Evolutionary conservation across 176 grass and related monocot species (phyloP), one percentile per base, ranked within the genome.

Genomic region (Elaeis guineensis): DNA sequence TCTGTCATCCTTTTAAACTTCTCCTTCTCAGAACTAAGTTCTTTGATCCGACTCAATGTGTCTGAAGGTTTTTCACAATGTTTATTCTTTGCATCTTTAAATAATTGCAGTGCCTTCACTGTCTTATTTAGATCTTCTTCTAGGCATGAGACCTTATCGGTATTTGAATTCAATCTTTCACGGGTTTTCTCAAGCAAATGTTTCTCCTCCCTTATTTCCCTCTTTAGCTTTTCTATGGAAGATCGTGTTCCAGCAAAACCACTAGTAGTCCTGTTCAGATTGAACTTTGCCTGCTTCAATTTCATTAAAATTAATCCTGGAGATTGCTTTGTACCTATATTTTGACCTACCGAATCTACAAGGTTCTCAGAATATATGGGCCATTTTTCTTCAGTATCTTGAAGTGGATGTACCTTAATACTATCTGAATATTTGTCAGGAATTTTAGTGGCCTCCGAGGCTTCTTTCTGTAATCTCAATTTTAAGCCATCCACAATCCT

Each of bases 201-300:
- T 62, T 80, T 92, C 69, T 98, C 93, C 17, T 81, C 75, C 58
- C 89, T 73, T 73, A 98, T 78, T 69, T 89, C 67, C 51, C 55
- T 69, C 52, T 73, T 92, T 52, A 92, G 58, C 28, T 69, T 66
- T 67, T 78, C 75, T 58, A 85, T 52, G 16, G 50, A 54, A 54
- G 25, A 49, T 19, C 50, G 51, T 55, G 16, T 16, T 49, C 70
- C 70, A 63, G 18, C 59, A 14, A 63, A 29, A 24, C 59, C 7
- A 1, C 25, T 72, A 17, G 81, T 85, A 39, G 78, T 89, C 49
- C 67, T 82, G 75, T 83, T 91, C 53, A 98, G 79, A 61, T 83
- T 85, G 3, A 67, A 53, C 63, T 92, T 98, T 69, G 93, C 93
- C 72, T 89, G 93, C 51, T 92, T 87, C 54, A 98, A 79, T 59